Evolutionary conservation across 208 protist genomes (phyloP).

Genomic region (Trichomonas vaginalis): DNA sequence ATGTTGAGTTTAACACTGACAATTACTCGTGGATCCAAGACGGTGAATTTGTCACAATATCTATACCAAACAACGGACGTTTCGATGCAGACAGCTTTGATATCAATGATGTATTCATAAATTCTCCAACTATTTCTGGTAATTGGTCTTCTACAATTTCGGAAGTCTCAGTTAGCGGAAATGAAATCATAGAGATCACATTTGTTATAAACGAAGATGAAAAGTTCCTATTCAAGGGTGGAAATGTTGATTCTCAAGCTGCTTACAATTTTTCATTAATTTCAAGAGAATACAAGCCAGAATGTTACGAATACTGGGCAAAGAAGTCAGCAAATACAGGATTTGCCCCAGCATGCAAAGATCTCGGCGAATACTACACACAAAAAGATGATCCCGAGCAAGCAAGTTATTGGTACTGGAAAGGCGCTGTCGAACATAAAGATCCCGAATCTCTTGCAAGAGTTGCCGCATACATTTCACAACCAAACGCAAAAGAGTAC

Average conservation of each 20-base stretch:
- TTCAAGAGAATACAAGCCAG: not conserved
- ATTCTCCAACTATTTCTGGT: not conserved
- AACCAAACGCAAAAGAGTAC: not conserved
- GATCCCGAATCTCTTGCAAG: not conserved
- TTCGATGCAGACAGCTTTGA: not conserved
- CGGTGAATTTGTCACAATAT: not conserved
- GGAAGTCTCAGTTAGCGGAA: not conserved
- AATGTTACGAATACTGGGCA: not conserved
- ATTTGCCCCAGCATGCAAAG: not conserved
- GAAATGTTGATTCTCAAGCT: not conserved
- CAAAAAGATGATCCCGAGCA: not conserved
- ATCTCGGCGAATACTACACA: not conserved
- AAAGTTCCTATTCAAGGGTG: not conserved
- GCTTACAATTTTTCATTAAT: not conserved
- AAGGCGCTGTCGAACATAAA: not conserved
- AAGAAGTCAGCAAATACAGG: not conserved
- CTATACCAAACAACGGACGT: not conserved
- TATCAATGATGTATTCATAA: not conserved
- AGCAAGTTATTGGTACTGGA: not conserved
- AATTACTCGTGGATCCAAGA: not conserved
- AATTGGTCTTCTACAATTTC: not conserved
- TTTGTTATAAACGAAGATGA: not conserved
- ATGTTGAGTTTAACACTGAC: not conserved
- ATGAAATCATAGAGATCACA: not conserved
- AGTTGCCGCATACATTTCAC: not conserved